Conservation (phyloP, 2,329 filamentous ascomycete genomes). For the Xylaria digitata region DNA sequence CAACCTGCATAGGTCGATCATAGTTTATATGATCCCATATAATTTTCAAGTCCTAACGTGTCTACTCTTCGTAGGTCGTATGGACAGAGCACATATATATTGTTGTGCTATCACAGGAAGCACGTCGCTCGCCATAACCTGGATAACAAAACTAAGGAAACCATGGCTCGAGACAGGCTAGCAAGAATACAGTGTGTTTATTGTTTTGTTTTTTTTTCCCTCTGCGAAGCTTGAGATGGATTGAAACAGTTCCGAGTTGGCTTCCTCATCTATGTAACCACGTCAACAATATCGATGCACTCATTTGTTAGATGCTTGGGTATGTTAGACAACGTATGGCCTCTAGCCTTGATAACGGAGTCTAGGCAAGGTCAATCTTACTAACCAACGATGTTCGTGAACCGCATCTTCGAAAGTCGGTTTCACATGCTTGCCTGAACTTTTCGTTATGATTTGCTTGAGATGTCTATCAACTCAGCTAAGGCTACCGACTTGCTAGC, state of each 20-base stretch:
- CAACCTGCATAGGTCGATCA: conserved; percentile 14
- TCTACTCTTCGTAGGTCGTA: neutral
- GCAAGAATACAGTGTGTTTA: neutral
- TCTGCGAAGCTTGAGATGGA: neutral
- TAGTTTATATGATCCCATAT: conserved; percentile 1
- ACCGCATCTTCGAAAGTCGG: too few species aligned
- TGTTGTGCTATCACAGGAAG: neutral
- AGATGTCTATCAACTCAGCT: too few species aligned
- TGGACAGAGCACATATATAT: neutral
- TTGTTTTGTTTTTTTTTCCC: neutral
- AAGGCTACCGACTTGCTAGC: too few species aligned
- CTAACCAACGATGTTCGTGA: neutral
- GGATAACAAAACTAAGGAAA: neutral
- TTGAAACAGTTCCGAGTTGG: neutral
- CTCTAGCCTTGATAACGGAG: too few species aligned
- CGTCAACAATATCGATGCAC: neutral
- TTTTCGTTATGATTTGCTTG: too few species aligned
- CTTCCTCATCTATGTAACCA: neutral
- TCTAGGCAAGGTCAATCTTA: too few species aligned
- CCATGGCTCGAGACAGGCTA: neutral
- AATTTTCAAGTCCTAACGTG: neutral
- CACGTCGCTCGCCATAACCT: neutral
- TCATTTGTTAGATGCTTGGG: too few species aligned
- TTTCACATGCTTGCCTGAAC: neutral
- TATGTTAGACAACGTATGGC: neutral